Evolutionary conservation across 495 filamentous ascomycete genomes (phyloP), one percentile per base, ranked within the genome.

Genomic region (Tuber brumale): DNA sequence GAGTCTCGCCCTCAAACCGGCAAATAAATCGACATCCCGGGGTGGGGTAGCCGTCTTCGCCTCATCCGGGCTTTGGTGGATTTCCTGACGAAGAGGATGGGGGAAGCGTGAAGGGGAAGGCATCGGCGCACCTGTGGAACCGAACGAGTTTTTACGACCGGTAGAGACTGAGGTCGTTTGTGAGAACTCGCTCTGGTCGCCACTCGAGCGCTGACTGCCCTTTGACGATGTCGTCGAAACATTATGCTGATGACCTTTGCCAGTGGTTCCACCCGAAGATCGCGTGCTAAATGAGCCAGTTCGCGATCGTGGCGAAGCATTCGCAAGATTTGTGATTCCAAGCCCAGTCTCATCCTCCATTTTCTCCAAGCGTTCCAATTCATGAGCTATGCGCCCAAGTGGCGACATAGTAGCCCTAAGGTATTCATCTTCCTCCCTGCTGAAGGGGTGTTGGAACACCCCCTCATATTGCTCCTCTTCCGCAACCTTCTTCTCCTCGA

Each of bases 11-110:
- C 76, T 77, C 41, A 83, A 42, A 66, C 77, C 73, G 46, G 71
- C 73, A 84, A 91, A 91, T 12, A 93, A 86, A 78, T 93, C 91
- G 46, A 88, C 86, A 41, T 90, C 88, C 42, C 86, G 84, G 41
- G 74, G 48, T 39, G 71, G 76, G 41, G n/a, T 76, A 44, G 45
- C 16, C 43, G 46, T 48, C n/a, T 74, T 75, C 21, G 74, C 87
- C 48, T 85, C 89, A 12, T 85, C 79, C 6, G 89, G 89, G 74
- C 89, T 90, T 44, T 83, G 85, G 69, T 93, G 86, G 46, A 97
- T 88, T 82, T 99, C 94, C 80, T 97, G 91, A 27, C 93, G 89
- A 70, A 98, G 86, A 48, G 91, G 82, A 45, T 83, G 82, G 45
- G 75, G 76, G 31, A 69, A 73, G 35, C 80, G 79, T 3, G 71